Conservation (phyloP, 2,329 filamentous ascomycete genomes). For the Pseudofabraea citricarpa region DNA sequence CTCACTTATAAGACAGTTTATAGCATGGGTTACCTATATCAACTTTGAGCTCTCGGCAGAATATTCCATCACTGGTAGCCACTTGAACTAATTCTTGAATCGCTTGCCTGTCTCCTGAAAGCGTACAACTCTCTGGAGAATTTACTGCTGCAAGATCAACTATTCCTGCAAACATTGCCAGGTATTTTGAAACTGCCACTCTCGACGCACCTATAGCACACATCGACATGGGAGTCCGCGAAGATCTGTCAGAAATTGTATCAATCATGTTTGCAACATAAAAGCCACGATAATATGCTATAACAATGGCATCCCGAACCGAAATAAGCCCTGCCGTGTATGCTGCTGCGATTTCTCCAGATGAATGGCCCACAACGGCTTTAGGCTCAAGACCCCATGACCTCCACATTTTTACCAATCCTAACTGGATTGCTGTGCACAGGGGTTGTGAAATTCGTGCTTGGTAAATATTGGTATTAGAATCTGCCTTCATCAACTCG, state of each 20-base stretch:
- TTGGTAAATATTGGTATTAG: conserved; percentile 8
- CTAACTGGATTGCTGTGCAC: conserved; percentile 19
- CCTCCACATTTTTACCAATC: conserved; percentile 14
- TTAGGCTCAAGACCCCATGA: conserved; percentile 9
- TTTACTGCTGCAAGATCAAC: conserved; percentile 26
- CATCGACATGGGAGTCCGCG: too few species aligned
- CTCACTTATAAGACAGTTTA: not conserved
- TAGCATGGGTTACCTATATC: not conserved
- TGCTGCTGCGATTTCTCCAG: conserved; percentile 30
- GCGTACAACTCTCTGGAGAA: conserved; percentile 12
- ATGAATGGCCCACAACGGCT: conserved; percentile 21
- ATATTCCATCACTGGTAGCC: conserved; percentile 2
- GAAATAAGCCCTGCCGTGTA: conserved; percentile 19
- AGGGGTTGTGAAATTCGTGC: conserved; percentile 19
- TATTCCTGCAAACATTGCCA: not conserved
- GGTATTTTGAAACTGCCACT: conserved; percentile 7
- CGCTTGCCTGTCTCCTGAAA: conserved; percentile 14
- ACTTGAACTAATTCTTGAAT: not conserved
- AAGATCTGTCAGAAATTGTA: conserved; percentile 6
- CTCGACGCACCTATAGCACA: conserved; percentile 39
- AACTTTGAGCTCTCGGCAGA: conserved; percentile 13
- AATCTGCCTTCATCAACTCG: conserved; percentile 28
- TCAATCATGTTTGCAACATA: conserved; percentile 21
- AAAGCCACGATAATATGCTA: conserved; percentile 11
- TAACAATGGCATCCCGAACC: conserved; percentile 1